Percentiles rank a stretch among this genome's conserved stretches.
Evolutionary conservation across 1,139 yeast species (phyloP).

Genomic region (Nadsonia starkeyi-henricii): DNA sequence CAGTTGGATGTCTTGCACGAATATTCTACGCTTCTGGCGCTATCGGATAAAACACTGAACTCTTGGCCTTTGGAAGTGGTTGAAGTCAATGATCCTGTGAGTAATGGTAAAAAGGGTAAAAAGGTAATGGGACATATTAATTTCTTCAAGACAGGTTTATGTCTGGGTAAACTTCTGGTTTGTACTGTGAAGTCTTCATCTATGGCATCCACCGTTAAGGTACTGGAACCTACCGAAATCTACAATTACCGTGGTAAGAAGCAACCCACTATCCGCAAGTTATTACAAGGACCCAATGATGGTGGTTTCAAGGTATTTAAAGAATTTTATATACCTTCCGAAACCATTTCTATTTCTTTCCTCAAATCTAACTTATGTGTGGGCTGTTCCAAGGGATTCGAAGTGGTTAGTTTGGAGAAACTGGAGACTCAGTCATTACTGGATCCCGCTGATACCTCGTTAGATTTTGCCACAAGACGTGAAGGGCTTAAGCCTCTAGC

Average conservation of each 20-base stretch:
- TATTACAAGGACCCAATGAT: constrained; percentile 28
- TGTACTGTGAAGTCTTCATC: constrained; percentile 78
- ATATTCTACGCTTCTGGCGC: constrained; percentile 66
- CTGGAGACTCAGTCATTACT: constrained; percentile 62
- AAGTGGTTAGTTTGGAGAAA: constrained; percentile 70
- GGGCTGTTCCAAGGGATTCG: constrained; percentile 94
- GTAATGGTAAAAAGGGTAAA: constrained; percentile 61
- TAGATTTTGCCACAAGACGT: constrained; percentile 85
- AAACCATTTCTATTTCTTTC: constrained; percentile 84
- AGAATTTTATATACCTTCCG: constrained; percentile 73
- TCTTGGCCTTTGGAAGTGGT: constrained; percentile 78
- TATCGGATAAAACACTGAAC: constrained; percentile 69
- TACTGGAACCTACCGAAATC: constrained; percentile 72
- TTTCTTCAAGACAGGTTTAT: constrained; percentile 85
- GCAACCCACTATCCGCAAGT: constrained; percentile 36
- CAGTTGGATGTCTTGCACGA: constrained; percentile 90
- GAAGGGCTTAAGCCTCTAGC: constrained; percentile 83
- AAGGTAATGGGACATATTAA: constrained; percentile 73
- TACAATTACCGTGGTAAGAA: constrained; percentile 20
- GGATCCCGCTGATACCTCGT: constrained; percentile 93
- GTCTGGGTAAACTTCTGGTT: constrained; percentile 75
- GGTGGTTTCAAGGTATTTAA: constrained; percentile 52
- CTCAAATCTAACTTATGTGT: constrained; percentile 79
- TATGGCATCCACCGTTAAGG: constrained; percentile 61
- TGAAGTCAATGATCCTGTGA: constrained; percentile 38